Evolutionary conservation across 192 early-diverging fungal species (phyloP).

Genomic region (Phycomyces nitens): DNA sequence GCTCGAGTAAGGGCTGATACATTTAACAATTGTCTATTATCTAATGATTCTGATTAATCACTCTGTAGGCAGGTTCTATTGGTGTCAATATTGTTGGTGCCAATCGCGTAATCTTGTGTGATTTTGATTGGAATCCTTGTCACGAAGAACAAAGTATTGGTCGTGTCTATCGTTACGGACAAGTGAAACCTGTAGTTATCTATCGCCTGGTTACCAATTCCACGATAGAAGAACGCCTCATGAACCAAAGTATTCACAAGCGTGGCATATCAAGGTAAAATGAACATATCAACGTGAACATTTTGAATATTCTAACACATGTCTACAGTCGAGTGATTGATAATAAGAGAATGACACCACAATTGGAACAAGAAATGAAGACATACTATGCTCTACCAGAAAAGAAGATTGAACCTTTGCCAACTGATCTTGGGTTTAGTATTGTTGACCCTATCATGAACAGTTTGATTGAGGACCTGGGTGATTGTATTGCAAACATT

Average conservation of each 20-base stretch:
- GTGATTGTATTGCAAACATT: not conserved
- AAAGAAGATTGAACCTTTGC: not conserved
- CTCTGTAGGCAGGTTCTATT: slow-evolving; percentile 34
- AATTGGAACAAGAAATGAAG: slow-evolving; percentile 1
- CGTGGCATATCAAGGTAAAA: slow-evolving; percentile 55
- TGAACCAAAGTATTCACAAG: slow-evolving; percentile 72
- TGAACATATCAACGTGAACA: too few relatives aligned
- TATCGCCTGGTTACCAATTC: slow-evolving; percentile 59
- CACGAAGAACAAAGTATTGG: slow-evolving; percentile 74
- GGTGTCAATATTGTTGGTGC: slow-evolving; percentile 70
- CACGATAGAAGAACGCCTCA: slow-evolving; percentile 61
- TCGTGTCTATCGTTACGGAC: slow-evolving; percentile 65
- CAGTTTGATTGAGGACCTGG: not conserved
- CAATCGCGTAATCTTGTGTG: slow-evolving; percentile 69
- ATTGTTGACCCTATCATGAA: not conserved
- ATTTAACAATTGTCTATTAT: not conserved
- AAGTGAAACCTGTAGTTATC: slow-evolving; percentile 63
- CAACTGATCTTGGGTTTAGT: not conserved
- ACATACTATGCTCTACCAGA: not conserved
- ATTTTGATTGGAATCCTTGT: slow-evolving; percentile 80
- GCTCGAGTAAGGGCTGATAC: slow-evolving; percentile 40
- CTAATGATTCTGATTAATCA: not conserved
- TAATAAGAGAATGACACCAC: not conserved
- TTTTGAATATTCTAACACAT: slow-evolving; percentile 4
- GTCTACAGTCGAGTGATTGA: slow-evolving; percentile 2